Conservation (phyloP, 2,329 filamentous ascomycete species). For the Pestalotiopsis fici region DNA sequence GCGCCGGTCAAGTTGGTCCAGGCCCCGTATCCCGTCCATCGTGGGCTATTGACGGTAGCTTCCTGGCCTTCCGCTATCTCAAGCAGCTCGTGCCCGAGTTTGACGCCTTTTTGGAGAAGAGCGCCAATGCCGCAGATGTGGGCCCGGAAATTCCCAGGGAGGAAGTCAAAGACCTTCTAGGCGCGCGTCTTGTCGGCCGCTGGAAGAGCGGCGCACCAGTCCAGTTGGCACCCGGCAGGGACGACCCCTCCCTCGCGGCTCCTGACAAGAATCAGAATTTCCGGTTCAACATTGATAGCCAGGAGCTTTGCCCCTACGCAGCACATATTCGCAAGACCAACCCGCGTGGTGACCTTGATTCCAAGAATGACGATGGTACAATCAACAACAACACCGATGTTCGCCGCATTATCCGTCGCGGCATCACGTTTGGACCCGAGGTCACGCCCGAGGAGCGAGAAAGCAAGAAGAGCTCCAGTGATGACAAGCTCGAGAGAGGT, state of each 20-base stretch:
- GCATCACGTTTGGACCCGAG: constrained; percentile 43
- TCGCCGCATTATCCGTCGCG: constrained; percentile 42
- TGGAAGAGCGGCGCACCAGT: constrained; percentile 39
- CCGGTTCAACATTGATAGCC: constrained; percentile 29
- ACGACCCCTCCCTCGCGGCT: constrained; percentile 25
- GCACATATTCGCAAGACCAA: constrained; percentile 49
- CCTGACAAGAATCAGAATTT: constrained; percentile 36
- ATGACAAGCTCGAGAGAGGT: constrained; percentile 36
- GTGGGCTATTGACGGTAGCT: constrained; percentile 46
- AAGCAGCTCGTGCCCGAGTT: constrained; percentile 46
- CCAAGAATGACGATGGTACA: constrained; percentile 9
- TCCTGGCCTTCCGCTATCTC: constrained; percentile 43
- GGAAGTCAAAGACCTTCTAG: constrained; percentile 32
- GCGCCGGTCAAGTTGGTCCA: background rate
- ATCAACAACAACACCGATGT: constrained; percentile 16
- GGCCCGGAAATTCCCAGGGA: constrained; percentile 15
- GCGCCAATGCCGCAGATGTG: constrained; percentile 24
- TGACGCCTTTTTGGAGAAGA: constrained; percentile 36
- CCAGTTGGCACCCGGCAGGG: constrained; percentile 27
- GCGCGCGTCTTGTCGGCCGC: constrained; percentile 41
- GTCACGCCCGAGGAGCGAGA: constrained; percentile 32
- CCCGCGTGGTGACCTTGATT: constrained; percentile 36
- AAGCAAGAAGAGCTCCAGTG: constrained; percentile 19
- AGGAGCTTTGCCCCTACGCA: constrained; percentile 43
- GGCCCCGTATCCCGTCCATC: constrained; percentile 20